Percentiles rank a stretch among this genome's conserved stretches.
Evolutionary conservation across 129 eudicot species (phyloP).

Genomic region (Lactuca saligna): DNA sequence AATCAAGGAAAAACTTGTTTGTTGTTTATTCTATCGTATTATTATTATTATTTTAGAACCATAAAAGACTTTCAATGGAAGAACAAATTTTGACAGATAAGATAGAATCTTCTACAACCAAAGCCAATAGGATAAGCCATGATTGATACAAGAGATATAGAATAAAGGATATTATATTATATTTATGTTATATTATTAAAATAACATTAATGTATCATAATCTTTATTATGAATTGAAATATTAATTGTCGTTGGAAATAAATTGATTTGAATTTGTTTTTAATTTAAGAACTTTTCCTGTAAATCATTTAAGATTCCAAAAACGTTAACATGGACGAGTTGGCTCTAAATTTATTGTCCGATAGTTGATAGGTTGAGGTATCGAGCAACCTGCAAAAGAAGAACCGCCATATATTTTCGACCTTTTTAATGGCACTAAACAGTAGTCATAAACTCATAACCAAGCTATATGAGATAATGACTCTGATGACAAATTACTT

Average conservation of each 20-base stretch:
- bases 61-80: not conserved
- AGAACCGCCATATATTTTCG: too few species aligned
- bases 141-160: not conserved
- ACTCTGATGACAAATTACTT: too few species aligned
- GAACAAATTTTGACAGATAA: slow-evolving; percentile 18
- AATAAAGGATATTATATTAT: not conserved
- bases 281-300: too few species aligned
- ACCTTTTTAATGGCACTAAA: too few species aligned
- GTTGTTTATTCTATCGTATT: not conserved
- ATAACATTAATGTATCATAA: not conserved
- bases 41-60: not conserved
- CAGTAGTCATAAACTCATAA: too few species aligned
- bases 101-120: slow-evolving; percentile 27
- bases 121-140: slow-evolving; percentile 4
- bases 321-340: too few species aligned
- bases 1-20: not conserved
- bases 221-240: not conserved
- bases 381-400: too few species aligned
- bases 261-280: too few species aligned
- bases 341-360: too few species aligned
- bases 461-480: too few species aligned
- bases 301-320: too few species aligned
- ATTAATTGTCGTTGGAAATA: not conserved
- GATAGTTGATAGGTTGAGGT: too few species aligned
- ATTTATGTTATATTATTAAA: not conserved